A percentile compares a stretch with the other conserved stretches of the same genome.
phyloP scores from a whole-genome alignment of 805 yeast genomes.

The Candida jianshihensis region DNA sequence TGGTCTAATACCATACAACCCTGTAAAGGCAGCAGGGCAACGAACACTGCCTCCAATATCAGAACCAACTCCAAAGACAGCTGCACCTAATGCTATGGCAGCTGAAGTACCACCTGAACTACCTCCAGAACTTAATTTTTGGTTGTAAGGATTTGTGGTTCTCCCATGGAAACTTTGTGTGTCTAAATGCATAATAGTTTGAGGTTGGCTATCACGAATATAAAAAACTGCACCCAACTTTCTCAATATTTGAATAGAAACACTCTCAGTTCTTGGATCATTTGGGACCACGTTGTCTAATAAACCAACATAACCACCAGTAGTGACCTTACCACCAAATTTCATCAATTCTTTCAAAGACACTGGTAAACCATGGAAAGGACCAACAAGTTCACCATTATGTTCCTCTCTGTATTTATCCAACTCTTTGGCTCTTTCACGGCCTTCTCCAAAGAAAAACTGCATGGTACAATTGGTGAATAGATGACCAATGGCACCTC shows the following conservation, averaged over 20 bases:
- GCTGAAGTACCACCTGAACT: constrained; percentile 73
- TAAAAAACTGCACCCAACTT: constrained; percentile 44
- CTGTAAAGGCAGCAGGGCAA: constrained; percentile 60
- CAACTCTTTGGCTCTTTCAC: constrained; percentile 46
- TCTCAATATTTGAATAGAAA: constrained; percentile 36
- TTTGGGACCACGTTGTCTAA: constrained; percentile 33
- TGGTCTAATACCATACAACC: constrained; percentile 55
- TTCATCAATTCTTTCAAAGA: constrained; percentile 62
- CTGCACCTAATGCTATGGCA: constrained; percentile 47
- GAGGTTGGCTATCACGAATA: constrained; percentile 64
- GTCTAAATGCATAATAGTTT: constrained; percentile 63
- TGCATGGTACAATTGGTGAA: constrained; percentile 32
- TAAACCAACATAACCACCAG: constrained; percentile 53
- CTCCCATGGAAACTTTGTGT: constrained; percentile 55
- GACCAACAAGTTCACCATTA: constrained; percentile 50
- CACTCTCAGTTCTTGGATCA: constrained; percentile 38
- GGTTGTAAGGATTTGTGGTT: constrained; percentile 53
- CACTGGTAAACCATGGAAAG: constrained; percentile 64
- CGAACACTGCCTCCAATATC: constrained; percentile 71
- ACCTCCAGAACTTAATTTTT: constrained; percentile 57
- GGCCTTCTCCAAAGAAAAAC: constrained; percentile 50
- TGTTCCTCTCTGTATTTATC: constrained; percentile 36
- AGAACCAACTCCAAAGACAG: constrained; percentile 58
- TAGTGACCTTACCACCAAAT: constrained; percentile 47
- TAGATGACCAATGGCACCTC: constrained; percentile 53